Evolutionary conservation across 73 alveolate species (phyloP).

Genomic region (Diophrys appendiculata): DNA sequence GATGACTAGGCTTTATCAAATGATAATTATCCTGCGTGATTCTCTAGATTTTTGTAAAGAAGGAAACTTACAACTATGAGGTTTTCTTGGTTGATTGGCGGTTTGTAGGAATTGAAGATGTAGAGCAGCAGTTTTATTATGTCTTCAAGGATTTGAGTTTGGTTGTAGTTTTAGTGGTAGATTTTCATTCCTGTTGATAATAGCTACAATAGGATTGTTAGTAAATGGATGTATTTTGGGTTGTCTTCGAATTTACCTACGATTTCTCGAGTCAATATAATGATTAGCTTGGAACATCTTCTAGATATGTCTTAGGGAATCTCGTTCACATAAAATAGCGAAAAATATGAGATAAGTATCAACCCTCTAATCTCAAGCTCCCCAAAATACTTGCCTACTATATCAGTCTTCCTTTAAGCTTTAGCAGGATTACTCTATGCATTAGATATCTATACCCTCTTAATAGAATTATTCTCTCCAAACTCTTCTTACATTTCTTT

Average conservation of each 20-base stretch:
- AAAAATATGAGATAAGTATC: constrained; percentile 34
- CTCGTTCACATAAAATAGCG: constrained; percentile 45
- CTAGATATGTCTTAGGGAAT: constrained; percentile 26
- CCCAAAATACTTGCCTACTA: constrained; percentile 43
- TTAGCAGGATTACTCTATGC: background rate
- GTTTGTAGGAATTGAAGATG: constrained; percentile 40
- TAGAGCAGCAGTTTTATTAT: constrained; percentile 48
- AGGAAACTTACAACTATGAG: constrained; percentile 23
- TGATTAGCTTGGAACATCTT: constrained; percentile 51
- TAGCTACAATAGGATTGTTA: constrained; percentile 36
- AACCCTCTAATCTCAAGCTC: constrained; percentile 65
- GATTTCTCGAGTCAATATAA: constrained; percentile 51
- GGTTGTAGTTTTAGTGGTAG: constrained; percentile 18
- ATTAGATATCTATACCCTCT: no score
- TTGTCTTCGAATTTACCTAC: constrained; percentile 18
- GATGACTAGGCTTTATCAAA: constrained; percentile 35
- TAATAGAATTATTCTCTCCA: no score
- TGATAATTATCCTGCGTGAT: constrained; percentile 40
- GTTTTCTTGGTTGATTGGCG: constrained; percentile 28
- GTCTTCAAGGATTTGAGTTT: constrained; percentile 33
- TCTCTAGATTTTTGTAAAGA: background rate
- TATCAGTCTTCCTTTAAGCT: constrained; percentile 1
- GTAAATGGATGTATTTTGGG: constrained; percentile 44
- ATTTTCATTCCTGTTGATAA: constrained; percentile 50
- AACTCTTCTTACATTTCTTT: no score